phyloP scores from a whole-genome alignment of 2,329 filamentous ascomycete genomes.

The Huntiella moniliformis region DNA sequence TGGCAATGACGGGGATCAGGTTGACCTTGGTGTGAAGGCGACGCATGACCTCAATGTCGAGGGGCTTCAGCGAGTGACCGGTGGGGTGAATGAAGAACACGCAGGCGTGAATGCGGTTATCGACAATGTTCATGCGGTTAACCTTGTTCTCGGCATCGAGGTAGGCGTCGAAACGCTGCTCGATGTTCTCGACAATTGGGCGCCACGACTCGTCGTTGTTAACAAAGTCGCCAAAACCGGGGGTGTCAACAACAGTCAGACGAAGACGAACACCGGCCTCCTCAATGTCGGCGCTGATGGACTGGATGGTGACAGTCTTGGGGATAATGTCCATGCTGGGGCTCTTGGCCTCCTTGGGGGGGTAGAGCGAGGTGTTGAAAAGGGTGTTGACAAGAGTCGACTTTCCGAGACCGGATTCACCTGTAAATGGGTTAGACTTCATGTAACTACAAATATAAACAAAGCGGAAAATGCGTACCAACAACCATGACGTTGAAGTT shows the following conservation, averaged over 20 bases:
- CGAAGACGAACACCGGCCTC: slow-evolving; percentile 95
- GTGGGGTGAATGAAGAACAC: slow-evolving; percentile 99
- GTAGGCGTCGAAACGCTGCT: slow-evolving; percentile 96
- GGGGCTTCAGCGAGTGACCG: slow-evolving; percentile 90
- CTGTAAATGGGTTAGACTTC: slow-evolving; percentile 27
- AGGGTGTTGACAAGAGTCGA: slow-evolving; percentile 97
- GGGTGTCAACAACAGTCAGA: slow-evolving; percentile 91
- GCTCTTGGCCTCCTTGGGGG: slow-evolving; percentile 94
- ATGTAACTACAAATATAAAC: neutral
- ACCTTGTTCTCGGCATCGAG: slow-evolving; percentile 99
- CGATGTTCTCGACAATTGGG: slow-evolving; percentile 97
- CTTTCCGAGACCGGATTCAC: slow-evolving; percentile 98
- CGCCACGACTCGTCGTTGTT: slow-evolving; percentile 99
- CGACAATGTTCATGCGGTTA: slow-evolving; percentile 99
- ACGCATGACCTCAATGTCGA: slow-evolving; percentile 99
- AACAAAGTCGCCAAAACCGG: slow-evolving; percentile 96
- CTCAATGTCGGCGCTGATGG: slow-evolving; percentile 91
- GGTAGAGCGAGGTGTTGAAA: slow-evolving; percentile 98
- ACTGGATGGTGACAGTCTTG: slow-evolving; percentile 91
- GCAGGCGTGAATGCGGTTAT: slow-evolving; percentile 96
- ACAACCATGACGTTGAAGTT: slow-evolving; percentile 99
- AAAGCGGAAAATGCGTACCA: slow-evolving; percentile 43
- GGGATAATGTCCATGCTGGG: slow-evolving; percentile 95
- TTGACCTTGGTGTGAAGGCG: slow-evolving; percentile 99
- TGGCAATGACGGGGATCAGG: slow-evolving; percentile 96